Percentiles rank a stretch among this genome's conserved stretches.
These are phyloP conservation scores for Chrysoporthe puriensis DNA, from an alignment of 2,329 filamentous ascomycete species.

Conservation along the genomic window DNA sequence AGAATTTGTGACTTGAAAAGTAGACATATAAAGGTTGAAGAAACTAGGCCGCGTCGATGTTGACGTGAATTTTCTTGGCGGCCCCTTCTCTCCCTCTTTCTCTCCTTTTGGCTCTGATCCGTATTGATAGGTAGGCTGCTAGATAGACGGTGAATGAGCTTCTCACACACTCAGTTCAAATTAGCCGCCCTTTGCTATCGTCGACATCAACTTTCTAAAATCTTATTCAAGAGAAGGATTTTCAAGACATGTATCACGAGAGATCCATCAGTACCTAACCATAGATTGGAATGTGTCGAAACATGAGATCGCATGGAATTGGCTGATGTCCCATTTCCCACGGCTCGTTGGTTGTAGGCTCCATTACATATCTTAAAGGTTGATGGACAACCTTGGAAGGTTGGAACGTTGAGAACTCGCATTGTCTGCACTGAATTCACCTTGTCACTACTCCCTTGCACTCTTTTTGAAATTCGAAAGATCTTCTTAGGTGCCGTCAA, in stretches of 20 bases:
- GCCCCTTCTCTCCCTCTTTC: no score
- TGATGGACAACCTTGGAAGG: neutral
- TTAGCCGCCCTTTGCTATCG: no score
- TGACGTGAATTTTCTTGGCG: no score
- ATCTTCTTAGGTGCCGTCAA: neutral
- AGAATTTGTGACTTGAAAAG: neutral
- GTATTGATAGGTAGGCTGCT: no score
- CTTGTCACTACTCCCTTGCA: neutral
- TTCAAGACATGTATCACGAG: no score
- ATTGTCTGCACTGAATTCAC: neutral
- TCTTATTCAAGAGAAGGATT: neutral
- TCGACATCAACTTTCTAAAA: no score
- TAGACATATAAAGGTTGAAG: neutral
- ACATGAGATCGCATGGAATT: neutral
- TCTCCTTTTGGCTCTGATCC: no score
- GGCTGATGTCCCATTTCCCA: neutral
- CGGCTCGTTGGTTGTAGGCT: neutral
- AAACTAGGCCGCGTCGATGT: neutral
- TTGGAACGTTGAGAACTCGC: neutral
- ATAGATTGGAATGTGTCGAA: neutral
- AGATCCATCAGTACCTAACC: neutral
- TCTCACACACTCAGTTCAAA: no score
- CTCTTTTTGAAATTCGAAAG: neutral
- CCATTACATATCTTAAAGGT: no score
- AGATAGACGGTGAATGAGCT: no score